Percentiles rank a stretch among this genome's conserved stretches.
These are phyloP conservation scores for Symbiodinium natans DNA, from an alignment of 73 alveolate species.

Conservation along the genomic window DNA sequence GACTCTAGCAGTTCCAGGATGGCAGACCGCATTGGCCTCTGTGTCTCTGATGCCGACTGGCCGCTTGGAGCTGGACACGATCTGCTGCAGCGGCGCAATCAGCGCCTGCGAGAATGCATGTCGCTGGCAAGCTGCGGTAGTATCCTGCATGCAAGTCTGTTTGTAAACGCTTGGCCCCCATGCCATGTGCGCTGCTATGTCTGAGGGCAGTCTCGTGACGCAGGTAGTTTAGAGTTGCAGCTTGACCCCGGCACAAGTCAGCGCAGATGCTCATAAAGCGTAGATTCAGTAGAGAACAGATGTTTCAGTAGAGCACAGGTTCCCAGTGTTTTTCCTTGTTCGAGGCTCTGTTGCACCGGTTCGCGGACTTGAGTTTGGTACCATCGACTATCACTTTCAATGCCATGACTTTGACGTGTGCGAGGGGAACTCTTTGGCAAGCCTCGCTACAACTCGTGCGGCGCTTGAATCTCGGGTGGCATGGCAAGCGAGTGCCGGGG, in stretches of 20 bases:
- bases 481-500: not conserved
- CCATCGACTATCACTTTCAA: constrained; percentile 4
- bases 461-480: not conserved
- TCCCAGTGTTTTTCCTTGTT: too few relatives aligned
- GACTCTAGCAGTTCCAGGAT: not conserved
- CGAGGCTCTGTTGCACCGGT: not conserved
- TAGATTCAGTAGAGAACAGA: not conserved
- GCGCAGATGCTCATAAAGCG: too few relatives aligned
- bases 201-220: too few relatives aligned
- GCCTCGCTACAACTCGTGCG: not conserved
- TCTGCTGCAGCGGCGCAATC: constrained; percentile 35
- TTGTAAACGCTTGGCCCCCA: too few relatives aligned
- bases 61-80: not conserved
- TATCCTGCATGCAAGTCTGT: not conserved
- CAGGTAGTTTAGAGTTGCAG: constrained; percentile 20
- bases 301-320: not conserved
- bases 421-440: constrained; percentile 43
- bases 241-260: not conserved
- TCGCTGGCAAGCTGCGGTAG: not conserved
- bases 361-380: not conserved
- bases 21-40: constrained; percentile 10
- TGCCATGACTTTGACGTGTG: constrained; percentile 7
- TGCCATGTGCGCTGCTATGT: too few relatives aligned
- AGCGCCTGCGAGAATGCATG: constrained; percentile 23
- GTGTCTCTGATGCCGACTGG: not conserved